These are phyloP conservation scores for Trichosporon asahii DNA, from an alignment of 1,284 basidiomycete species.

Conservation along the genomic window DNA sequence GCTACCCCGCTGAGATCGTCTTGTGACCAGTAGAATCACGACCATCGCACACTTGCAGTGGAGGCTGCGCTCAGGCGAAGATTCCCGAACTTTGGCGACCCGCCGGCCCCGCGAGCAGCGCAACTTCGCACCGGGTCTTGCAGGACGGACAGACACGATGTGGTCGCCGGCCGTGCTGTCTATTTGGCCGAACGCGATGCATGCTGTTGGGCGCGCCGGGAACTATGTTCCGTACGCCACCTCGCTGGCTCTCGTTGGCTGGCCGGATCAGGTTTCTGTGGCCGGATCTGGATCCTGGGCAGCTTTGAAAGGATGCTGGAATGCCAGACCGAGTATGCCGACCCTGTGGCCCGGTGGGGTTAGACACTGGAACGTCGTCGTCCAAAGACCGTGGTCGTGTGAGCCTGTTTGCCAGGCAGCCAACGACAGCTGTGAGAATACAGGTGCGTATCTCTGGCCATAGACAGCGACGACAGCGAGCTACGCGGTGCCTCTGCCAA, in stretches of 20 bases:
- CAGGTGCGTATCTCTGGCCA: neutral
- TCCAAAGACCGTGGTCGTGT: neutral
- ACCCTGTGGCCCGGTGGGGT: neutral
- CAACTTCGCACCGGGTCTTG: neutral
- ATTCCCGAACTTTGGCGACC: neutral
- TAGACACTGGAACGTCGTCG: neutral
- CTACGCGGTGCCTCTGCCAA: conserved; percentile 2
- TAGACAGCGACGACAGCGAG: neutral
- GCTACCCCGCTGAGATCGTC: neutral
- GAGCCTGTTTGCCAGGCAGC: neutral
- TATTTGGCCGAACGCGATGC: neutral
- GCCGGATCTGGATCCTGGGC: neutral
- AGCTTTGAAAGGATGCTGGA: too few species aligned
- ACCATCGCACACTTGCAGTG: neutral
- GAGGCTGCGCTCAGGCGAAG: neutral
- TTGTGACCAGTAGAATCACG: neutral
- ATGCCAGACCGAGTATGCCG: neutral
- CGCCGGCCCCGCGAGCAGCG: neutral
- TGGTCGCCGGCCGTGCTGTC: too few species aligned
- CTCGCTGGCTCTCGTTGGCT: neutral
- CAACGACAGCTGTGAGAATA: neutral
- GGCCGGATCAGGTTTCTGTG: neutral
- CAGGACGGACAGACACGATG: too few species aligned
- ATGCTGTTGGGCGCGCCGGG: neutral
- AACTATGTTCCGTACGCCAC: neutral